phyloP scores from a whole-genome alignment of 805 yeast genomes.

The Ogataea sp. region DNA sequence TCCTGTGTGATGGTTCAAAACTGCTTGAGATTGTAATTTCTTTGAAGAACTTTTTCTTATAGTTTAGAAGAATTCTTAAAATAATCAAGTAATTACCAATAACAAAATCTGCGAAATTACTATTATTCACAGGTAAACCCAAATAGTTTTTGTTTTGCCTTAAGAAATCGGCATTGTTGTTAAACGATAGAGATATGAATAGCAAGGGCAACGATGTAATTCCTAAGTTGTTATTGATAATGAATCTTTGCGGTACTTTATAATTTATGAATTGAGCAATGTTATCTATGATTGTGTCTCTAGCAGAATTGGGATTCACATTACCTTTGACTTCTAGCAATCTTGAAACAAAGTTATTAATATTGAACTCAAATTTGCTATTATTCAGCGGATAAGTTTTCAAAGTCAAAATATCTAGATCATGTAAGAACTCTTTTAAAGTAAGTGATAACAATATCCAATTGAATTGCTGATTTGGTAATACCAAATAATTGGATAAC shows the following conservation, averaged over 20 bases:
- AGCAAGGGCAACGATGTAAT: conserved; percentile 42
- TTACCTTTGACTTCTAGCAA: conserved; percentile 1
- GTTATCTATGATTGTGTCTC: conserved; percentile 13
- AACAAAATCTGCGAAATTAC: conserved; percentile 27
- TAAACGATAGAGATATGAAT: conserved; percentile 24
- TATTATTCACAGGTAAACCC: conserved; percentile 24
- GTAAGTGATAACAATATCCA: conserved; percentile 40
- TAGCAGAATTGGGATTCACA: conserved; percentile 2
- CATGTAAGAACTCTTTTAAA: conserved; percentile 33
- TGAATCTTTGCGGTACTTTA: conserved; percentile 16
- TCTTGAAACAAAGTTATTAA: conserved; percentile 1
- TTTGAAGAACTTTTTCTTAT: conserved; percentile 17
- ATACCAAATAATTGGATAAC: conserved; percentile 36
- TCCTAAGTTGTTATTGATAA: conserved; percentile 45
- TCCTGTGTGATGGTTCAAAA: no score
- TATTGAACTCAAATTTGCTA: conserved; percentile 15
- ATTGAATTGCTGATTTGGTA: conserved; percentile 31
- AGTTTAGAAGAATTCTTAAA: conserved; percentile 32
- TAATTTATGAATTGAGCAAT: conserved; percentile 13
- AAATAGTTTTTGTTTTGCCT: conserved; percentile 21
- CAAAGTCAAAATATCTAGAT: conserved; percentile 16
- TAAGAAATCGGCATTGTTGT: conserved; percentile 13
- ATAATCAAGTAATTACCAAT: conserved; percentile 40
- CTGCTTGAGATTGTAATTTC: conserved; percentile 2
- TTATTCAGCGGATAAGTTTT: conserved; percentile 13